phyloP scores from a whole-genome alignment of 805 yeast species.

The Ogataea paraovalis region DNA sequence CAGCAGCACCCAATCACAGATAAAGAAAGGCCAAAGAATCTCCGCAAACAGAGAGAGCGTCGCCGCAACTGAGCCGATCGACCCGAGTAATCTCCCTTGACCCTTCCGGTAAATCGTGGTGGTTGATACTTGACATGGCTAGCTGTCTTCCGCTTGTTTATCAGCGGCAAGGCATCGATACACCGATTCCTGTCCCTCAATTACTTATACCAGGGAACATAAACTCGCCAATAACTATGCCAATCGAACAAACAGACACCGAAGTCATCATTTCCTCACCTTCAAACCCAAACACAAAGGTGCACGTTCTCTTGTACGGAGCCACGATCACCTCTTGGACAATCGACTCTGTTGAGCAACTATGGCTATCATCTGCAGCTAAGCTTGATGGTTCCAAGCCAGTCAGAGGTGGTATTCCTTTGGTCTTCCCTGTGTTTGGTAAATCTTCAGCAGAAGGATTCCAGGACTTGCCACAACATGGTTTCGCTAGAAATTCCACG shows the following conservation, averaged over 20 bases:
- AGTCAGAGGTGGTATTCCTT: conserved; percentile 95
- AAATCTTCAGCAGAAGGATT: conserved; percentile 59
- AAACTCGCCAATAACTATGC: conserved; percentile 33
- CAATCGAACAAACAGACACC: conserved; percentile 62
- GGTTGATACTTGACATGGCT: too few species aligned
- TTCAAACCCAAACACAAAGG: conserved; percentile 46
- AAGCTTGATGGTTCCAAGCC: conserved; percentile 88
- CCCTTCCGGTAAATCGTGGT: too few species aligned
- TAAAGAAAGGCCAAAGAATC: too few species aligned
- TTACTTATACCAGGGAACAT: background rate
- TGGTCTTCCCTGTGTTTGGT: conserved; percentile 94
- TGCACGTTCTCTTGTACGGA: conserved; percentile 76
- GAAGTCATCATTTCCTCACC: conserved; percentile 60
- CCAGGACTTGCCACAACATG: conserved; percentile 84
- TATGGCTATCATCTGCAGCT: conserved; percentile 79
- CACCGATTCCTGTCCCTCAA: background rate
- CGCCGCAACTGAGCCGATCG: too few species aligned
- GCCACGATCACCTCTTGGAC: conserved; percentile 88
- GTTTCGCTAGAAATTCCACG: conserved; percentile 82
- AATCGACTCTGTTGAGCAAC: conserved; percentile 65
- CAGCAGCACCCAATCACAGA: too few species aligned
- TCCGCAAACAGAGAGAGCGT: too few species aligned
- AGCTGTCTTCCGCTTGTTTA: too few species aligned
- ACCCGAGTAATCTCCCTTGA: too few species aligned
- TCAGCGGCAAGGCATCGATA: too few species aligned